Percentiles rank a stretch among this genome's conserved stretches.
Evolutionary conservation across 2,329 filamentous ascomycete genomes (phyloP).

Genomic region (Claviceps sp.): DNA sequence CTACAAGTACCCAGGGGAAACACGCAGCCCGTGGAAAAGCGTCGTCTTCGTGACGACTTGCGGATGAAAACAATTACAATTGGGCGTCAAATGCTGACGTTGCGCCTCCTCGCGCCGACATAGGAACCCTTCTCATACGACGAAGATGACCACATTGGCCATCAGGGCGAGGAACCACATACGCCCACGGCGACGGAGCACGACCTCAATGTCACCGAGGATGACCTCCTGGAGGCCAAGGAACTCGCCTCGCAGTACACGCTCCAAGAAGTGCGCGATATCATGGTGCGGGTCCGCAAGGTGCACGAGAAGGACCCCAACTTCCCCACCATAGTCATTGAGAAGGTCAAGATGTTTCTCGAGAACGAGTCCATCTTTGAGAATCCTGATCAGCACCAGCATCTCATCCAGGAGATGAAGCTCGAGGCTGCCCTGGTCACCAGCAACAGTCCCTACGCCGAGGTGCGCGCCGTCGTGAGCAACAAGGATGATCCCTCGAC

Average conservation of each 20-base stretch:
- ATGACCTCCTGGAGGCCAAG: slow-evolving; percentile 31
- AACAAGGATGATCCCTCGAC: slow-evolving; percentile 38
- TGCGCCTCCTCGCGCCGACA: not conserved
- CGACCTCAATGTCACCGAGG: slow-evolving; percentile 31
- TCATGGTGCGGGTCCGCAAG: slow-evolving; percentile 26
- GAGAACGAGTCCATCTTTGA: slow-evolving; percentile 30
- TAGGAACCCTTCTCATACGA: slow-evolving; percentile 25
- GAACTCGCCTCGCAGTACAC: slow-evolving; percentile 28
- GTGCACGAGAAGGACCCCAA: slow-evolving; percentile 31
- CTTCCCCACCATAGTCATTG: slow-evolving; percentile 25
- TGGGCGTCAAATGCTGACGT: not conserved
- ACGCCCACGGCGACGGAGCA: slow-evolving; percentile 17
- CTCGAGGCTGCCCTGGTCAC: slow-evolving; percentile 40
- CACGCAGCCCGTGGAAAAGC: too few species aligned
- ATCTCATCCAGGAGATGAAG: slow-evolving; percentile 40
- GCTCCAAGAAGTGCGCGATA: slow-evolving; percentile 28
- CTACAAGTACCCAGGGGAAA: not conserved
- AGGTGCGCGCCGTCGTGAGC: slow-evolving; percentile 41
- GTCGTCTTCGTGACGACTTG: not conserved
- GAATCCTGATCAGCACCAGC: slow-evolving; percentile 32
- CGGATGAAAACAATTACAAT: not conserved
- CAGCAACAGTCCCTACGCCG: slow-evolving; percentile 43
- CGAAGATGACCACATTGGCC: slow-evolving; percentile 22
- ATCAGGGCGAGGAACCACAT: slow-evolving; percentile 14
- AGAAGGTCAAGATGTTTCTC: slow-evolving; percentile 28